A percentile compares a stretch with the other conserved stretches of the same genome.
Conservation (phyloP, 2,329 filamentous ascomycete genomes). For the Leptosphaerulina australis region DNA sequence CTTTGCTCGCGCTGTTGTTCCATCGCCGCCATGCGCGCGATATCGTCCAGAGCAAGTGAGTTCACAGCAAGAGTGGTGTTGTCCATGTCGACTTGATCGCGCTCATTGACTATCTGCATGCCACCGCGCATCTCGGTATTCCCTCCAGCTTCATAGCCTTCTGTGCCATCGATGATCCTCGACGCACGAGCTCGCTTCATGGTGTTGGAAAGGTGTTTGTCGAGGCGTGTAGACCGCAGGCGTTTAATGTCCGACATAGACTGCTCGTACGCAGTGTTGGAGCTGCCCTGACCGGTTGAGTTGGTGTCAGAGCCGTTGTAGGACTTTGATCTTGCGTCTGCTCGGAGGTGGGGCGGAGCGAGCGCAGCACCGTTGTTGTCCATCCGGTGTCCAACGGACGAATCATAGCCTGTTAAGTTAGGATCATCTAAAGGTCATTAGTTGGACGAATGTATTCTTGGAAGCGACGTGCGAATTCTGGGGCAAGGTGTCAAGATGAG, state of each 20-base stretch:
- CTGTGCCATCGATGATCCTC: constrained; percentile 87
- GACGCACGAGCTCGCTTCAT: constrained; percentile 90
- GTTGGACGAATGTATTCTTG: constrained; percentile 39
- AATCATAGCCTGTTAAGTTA: constrained; percentile 69
- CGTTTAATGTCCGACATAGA: constrained; percentile 94
- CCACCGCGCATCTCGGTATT: constrained; percentile 64
- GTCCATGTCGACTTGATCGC: constrained; percentile 72
- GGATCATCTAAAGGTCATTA: constrained; percentile 65
- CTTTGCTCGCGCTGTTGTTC: constrained; percentile 93
- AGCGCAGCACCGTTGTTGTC: constrained; percentile 55
- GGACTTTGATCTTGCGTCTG: constrained; percentile 75
- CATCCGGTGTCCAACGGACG: constrained; percentile 66
- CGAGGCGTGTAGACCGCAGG: constrained; percentile 88
- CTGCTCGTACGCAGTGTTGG: constrained; percentile 78
- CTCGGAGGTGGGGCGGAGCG: constrained; percentile 62
- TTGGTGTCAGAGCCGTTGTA: constrained; percentile 66
- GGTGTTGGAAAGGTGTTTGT: constrained; percentile 91
- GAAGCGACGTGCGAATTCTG: constrained; percentile 38
- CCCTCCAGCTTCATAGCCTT: constrained; percentile 73
- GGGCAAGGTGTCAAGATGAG: constrained; percentile 40
- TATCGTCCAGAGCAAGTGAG: constrained; percentile 92
- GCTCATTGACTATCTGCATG: constrained; percentile 82
- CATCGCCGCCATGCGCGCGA: constrained; percentile 91
- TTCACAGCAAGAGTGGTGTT: constrained; percentile 90
- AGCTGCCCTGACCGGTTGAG: constrained; percentile 62